Evolutionary conservation across 257 asterid genomes (phyloP).

Genomic region (Paulownia fortunei): DNA sequence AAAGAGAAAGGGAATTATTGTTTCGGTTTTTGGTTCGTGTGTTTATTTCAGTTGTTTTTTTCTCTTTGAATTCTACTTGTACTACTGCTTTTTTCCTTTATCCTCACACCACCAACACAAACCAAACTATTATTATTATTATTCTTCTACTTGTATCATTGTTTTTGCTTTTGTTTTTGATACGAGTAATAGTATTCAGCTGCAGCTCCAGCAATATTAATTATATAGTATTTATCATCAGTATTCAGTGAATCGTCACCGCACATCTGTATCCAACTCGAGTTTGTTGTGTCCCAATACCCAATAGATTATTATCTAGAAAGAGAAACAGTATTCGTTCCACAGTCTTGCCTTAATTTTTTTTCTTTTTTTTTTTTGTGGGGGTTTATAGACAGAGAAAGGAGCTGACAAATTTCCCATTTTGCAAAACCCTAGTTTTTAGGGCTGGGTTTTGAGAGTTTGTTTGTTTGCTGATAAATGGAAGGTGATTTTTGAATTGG

Average conservation of each 20-base stretch:
- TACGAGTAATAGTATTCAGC: slow-evolving; percentile 36
- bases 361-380: neutral
- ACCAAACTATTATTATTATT: slow-evolving; percentile 41
- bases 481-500: slow-evolving; percentile 33
- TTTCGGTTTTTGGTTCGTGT: slow-evolving; percentile 37
- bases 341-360: slow-evolving; percentile 11
- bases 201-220: slow-evolving; percentile 45
- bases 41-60: slow-evolving; percentile 39
- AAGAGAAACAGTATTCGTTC: slow-evolving; percentile 38
- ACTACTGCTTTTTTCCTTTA: slow-evolving; percentile 48
- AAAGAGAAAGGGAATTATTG: slow-evolving; percentile 51
- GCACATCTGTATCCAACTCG: slow-evolving; percentile 64
- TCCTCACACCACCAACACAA: slow-evolving; percentile 46
- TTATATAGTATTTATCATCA: slow-evolving; percentile 54
- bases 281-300: slow-evolving; percentile 31
- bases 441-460: slow-evolving; percentile 20
- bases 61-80: slow-evolving; percentile 38
- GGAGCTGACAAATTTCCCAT: neutral
- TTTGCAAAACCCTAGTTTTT: slow-evolving; percentile 43
- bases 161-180: slow-evolving; percentile 25
- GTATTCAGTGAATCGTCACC: slow-evolving; percentile 66
- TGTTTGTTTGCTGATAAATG: slow-evolving; percentile 27
- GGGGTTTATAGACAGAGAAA: slow-evolving; percentile 18
- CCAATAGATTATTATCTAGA: slow-evolving; percentile 50
- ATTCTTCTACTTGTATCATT: slow-evolving; percentile 30